Evolutionary conservation across 1,284 basidiomycete species (phyloP).

Genomic region (Chalciporus piperatoides): DNA sequence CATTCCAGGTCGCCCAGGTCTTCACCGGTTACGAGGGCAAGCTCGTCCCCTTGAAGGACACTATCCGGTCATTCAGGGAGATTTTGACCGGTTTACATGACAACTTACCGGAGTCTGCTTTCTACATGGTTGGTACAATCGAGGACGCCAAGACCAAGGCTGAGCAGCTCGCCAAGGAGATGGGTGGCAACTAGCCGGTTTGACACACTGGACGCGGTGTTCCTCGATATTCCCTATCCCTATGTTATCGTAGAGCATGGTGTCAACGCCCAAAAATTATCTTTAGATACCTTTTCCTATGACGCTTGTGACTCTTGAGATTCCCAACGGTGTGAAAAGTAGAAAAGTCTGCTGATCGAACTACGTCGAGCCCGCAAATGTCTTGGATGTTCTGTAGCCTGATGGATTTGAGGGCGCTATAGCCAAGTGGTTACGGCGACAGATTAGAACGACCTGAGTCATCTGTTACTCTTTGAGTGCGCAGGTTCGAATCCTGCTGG

Average conservation of each 20-base stretch:
- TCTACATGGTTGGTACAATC: slow-evolving; percentile 93
- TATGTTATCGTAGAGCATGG: slow-evolving; percentile 11
- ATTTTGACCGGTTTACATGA: slow-evolving; percentile 92
- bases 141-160: slow-evolving; percentile 97
- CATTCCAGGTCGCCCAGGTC: slow-evolving; percentile 98
- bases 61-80: slow-evolving; percentile 91
- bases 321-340: no score
- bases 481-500: slow-evolving; percentile 42
- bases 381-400: neutral
- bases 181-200: slow-evolving; percentile 53
- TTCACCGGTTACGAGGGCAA: slow-evolving; percentile 99
- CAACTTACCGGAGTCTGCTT: slow-evolving; percentile 87
- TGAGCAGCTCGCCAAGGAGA: slow-evolving; percentile 92
- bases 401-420: slow-evolving; percentile 33
- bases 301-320: neutral
- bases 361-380: neutral
- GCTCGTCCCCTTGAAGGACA: slow-evolving; percentile 92
- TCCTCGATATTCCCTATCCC: slow-evolving; percentile 3
- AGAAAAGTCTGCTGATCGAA: no score
- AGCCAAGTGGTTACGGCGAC: slow-evolving; percentile 59
- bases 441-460: slow-evolving; percentile 44
- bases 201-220: slow-evolving; percentile 12
- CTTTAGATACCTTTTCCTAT: slow-evolving; percentile 4
- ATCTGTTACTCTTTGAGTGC: slow-evolving; percentile 38
- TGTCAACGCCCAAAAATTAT: slow-evolving; percentile 9